Percentiles rank a stretch among this genome's conserved stretches.
Evolutionary conservation across 2,329 filamentous ascomycete species (phyloP).

Genomic region (Chaetomium globosum): DNA sequence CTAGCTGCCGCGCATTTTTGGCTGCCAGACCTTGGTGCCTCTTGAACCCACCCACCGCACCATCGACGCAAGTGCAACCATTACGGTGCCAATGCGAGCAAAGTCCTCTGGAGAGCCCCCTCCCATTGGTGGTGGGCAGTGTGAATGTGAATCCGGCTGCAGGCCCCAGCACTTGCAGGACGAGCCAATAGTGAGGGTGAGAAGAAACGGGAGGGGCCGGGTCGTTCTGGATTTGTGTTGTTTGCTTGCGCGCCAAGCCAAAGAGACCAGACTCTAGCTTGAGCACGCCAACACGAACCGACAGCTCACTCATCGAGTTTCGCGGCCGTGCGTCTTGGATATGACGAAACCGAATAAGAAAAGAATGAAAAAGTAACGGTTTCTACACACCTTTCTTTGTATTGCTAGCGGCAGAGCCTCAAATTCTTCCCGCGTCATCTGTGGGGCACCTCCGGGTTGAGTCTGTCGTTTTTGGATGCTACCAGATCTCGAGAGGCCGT

Average conservation of each 20-base stretch:
- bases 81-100: slow-evolving; percentile 11
- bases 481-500: slow-evolving; percentile 33
- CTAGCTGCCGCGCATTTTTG: neutral
- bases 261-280: slow-evolving; percentile 2
- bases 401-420: slow-evolving; percentile 54
- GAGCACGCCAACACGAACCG: neutral
- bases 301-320: neutral
- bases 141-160: slow-evolving; percentile 33
- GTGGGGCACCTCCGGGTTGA: slow-evolving; percentile 36
- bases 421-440: slow-evolving; percentile 52
- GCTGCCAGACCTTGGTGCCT: neutral
- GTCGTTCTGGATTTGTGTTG: slow-evolving; percentile 6
- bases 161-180: slow-evolving; percentile 33
- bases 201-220: slow-evolving; percentile 6
- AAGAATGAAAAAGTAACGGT: neutral
- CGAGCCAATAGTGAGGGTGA: slow-evolving; percentile 32
- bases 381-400: slow-evolving; percentile 53
- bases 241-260: slow-evolving; percentile 22
- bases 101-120: slow-evolving; percentile 2
- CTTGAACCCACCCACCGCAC: neutral
- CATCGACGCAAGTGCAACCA: neutral
- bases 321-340: slow-evolving; percentile 5
- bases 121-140: slow-evolving; percentile 32
- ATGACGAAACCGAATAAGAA: neutral
- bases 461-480: slow-evolving; percentile 35